Evolutionary conservation across 2,329 filamentous ascomycete genomes (phyloP).

Genomic region (Penicillium polonicum): DNA sequence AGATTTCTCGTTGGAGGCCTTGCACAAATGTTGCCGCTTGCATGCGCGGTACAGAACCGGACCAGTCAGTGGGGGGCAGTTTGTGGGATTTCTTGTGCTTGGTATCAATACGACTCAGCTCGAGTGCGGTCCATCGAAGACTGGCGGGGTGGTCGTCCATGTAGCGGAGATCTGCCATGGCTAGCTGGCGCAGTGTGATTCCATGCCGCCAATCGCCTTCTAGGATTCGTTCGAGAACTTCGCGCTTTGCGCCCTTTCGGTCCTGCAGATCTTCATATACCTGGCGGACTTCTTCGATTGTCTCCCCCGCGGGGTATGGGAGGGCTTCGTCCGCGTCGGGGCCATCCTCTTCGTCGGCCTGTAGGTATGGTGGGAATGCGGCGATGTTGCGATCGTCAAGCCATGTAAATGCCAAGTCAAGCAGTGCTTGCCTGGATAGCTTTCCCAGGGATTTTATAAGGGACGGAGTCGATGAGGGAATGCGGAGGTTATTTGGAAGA

Average conservation of each 20-base stretch:
- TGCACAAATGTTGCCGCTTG: conserved; percentile 78
- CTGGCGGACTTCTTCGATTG: conserved; percentile 65
- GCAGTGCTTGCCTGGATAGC: conserved; percentile 68
- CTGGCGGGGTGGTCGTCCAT: conserved; percentile 54
- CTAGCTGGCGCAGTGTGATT: conserved; percentile 55
- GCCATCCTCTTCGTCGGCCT: conserved; percentile 47
- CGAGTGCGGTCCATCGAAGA: conserved; percentile 55
- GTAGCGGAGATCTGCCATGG: conserved; percentile 55
- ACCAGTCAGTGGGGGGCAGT: conserved; percentile 33
- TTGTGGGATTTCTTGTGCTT: conserved; percentile 17
- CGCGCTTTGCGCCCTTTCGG: conserved; percentile 53
- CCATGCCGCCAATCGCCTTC: conserved; percentile 59
- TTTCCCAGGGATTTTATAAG: conserved; percentile 67
- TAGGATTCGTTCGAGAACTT: conserved; percentile 56
- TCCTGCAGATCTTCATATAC: conserved; percentile 62
- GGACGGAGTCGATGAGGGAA: conserved; percentile 63
- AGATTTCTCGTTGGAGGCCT: conserved; percentile 70
- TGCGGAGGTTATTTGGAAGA: conserved; percentile 67
- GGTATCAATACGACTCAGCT: conserved; percentile 39
- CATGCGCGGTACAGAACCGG: conserved; percentile 61
- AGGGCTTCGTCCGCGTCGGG: conserved; percentile 62
- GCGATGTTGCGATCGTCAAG: conserved; percentile 65
- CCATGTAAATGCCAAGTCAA: conserved; percentile 75
- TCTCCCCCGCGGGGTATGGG: conserved; percentile 66
- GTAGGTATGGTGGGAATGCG: conserved; percentile 61